phyloP scores from a whole-genome alignment of 108 stramenopile species.

The Parietichytrium sp. region DNA sequence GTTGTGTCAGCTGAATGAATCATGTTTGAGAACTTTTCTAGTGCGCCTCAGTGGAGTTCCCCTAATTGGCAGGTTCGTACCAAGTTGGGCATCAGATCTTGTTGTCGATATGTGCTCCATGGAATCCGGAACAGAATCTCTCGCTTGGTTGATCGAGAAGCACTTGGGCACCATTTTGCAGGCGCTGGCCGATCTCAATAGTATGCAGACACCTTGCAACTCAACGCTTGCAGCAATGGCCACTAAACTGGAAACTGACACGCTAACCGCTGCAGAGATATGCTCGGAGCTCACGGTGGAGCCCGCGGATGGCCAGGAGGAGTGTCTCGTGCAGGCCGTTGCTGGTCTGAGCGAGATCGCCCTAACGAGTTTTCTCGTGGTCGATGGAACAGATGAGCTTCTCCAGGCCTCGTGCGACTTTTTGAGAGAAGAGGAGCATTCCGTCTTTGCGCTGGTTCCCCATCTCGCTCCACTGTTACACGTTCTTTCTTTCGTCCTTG shows the following conservation, averaged over 20 bases:
- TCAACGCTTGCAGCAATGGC: neutral
- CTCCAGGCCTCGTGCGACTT: neutral
- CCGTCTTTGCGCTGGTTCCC: neutral
- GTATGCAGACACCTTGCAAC: neutral
- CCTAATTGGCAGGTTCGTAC: neutral
- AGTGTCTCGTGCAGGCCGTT: too few species aligned
- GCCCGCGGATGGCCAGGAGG: too few species aligned
- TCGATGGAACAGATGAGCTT: neutral
- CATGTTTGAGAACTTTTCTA: neutral
- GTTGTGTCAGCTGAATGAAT: too few species aligned
- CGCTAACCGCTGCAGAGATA: neutral
- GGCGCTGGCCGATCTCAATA: too few species aligned
- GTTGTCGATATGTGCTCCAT: slow-evolving; percentile 17
- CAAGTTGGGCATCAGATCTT: neutral
- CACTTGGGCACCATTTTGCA: neutral
- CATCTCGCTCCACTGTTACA: neutral
- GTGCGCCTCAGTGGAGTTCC: neutral
- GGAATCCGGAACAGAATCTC: neutral
- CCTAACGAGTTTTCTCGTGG: too few species aligned
- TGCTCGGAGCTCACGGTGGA: neutral
- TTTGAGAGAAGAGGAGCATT: neutral
- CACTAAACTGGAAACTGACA: too few species aligned
- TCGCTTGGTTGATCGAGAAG: neutral
- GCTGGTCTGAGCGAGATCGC: too few species aligned
- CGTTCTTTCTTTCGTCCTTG: neutral